Evolutionary conservation across 352 stramenopile species (phyloP).

Genomic region (Globisporangium cederbergense): DNA sequence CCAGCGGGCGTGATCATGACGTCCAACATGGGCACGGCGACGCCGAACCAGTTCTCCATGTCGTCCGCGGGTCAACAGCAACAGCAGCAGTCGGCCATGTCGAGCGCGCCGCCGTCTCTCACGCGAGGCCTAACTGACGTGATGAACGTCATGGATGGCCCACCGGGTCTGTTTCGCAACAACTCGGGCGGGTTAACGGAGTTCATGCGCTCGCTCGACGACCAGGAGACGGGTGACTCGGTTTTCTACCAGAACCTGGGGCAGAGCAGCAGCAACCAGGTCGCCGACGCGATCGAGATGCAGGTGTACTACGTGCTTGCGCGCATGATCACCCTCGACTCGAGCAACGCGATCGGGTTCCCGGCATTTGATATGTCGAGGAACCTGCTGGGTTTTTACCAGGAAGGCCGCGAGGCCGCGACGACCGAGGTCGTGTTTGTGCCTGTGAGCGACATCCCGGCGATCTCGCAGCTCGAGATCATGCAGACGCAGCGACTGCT

Average conservation of each 20-base stretch:
- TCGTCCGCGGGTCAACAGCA: slow-evolving; percentile 24
- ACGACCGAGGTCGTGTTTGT: slow-evolving; percentile 83
- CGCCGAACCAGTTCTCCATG: slow-evolving; percentile 56
- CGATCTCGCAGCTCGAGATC: slow-evolving; percentile 71
- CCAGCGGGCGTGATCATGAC: slow-evolving; percentile 69
- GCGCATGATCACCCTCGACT: slow-evolving; percentile 68
- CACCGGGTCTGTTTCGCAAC: slow-evolving; percentile 67
- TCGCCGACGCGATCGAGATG: slow-evolving; percentile 72
- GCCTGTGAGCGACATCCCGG: slow-evolving; percentile 66
- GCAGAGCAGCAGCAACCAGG: slow-evolving; percentile 31
- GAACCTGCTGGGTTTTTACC: slow-evolving; percentile 81
- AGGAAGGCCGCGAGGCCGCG: slow-evolving; percentile 65
- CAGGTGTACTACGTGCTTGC: slow-evolving; percentile 81
- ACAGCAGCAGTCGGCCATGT: slow-evolving; percentile 25
- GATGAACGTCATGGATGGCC: slow-evolving; percentile 67
- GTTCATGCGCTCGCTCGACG: slow-evolving; percentile 76
- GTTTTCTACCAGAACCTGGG: slow-evolving; percentile 69
- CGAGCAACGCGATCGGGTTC: slow-evolving; percentile 72
- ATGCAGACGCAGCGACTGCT: slow-evolving; percentile 62
- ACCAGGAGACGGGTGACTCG: slow-evolving; percentile 53
- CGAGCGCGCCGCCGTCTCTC: slow-evolving; percentile 29
- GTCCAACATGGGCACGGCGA: slow-evolving; percentile 40
- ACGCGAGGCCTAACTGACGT: slow-evolving; percentile 48
- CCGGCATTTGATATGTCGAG: slow-evolving; percentile 65
- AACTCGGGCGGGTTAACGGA: slow-evolving; percentile 74